Base-by-base conservation (phyloP, 176 grass and related monocot genomes). In the Luzula sylvatica region DNA sequence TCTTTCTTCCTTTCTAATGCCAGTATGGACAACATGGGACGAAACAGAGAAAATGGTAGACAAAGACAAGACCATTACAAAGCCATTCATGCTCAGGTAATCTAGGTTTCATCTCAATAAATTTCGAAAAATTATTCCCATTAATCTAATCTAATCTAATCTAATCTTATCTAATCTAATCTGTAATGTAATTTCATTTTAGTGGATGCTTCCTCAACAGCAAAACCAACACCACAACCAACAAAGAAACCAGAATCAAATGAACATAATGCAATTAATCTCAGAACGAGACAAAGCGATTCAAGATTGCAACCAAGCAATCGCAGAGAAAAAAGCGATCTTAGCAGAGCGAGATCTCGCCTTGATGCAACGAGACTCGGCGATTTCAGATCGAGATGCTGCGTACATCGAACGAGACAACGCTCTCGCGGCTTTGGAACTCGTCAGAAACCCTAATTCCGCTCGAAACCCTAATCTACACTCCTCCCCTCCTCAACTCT, bases 161-260 rank as follows among this genome's bases (percentile, higher is more conserved):
- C 40, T 17, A 54, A 25, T 43, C 21, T 60, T 51, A 45, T 24
- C 35, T 71, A 45, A n/a, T 26, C 4, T 44, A 23, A 16, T 56
- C 44, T 29, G 11, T 29, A 25, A 43, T 1, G 38, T 1, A 13
- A 64, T 41, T 66, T 7, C 68, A 35, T 72, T 72, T 46, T 69
- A 94, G 87, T 94, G 87, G 87, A 87, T 94, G 87, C 78, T 94
- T 61, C 87, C 87, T 56, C 87, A 80, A 69, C 58, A 68, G 6
- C 39, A 64, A 23, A 39, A 64, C 8, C 58, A 48, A 28, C 50
- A 8, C 50, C 50, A 53, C 7, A 35, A 0, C 9, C 52, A 9
- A 8, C 51, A 54, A 14, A 41, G 15, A 8, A 29, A 64, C 42
- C 59, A 61, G 11, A 35, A 61, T 5, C 57, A 64, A 42, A 42